Evolutionary conservation across 306 rosid genomes (phyloP).

Genomic region (Rubus idaeus): DNA sequence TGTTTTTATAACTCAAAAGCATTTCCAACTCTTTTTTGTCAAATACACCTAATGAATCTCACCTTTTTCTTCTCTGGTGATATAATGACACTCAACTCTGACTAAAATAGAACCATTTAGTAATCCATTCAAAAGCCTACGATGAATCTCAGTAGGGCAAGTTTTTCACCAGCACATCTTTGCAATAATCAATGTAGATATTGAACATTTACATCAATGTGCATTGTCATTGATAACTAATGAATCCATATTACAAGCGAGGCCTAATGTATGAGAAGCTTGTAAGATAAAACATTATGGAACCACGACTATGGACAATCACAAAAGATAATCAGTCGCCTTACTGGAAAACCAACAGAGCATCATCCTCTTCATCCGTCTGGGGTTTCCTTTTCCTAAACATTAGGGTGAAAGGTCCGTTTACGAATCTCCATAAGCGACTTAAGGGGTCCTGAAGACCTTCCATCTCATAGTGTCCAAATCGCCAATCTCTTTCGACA

Average conservation of each 20-base stretch:
- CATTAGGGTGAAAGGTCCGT: slow-evolving; percentile 38
- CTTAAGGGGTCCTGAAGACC: slow-evolving; percentile 81
- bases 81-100: neutral
- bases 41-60: neutral
- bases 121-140: neutral
- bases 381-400: slow-evolving; percentile 40
- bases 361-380: slow-evolving; percentile 35
- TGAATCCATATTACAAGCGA: neutral
- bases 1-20: no score
- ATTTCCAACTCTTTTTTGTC: no score
- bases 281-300: neutral
- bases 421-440: slow-evolving; percentile 55
- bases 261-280: neutral
- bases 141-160: neutral
- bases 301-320: neutral
- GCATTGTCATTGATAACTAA: neutral
- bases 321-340: neutral
- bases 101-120: neutral
- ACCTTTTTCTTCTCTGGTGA: neutral
- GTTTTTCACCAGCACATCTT: neutral
- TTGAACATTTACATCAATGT: neutral
- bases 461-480: slow-evolving; percentile 94
- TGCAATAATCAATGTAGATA: neutral
- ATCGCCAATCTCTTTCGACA: slow-evolving; percentile 84
- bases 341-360: slow-evolving; percentile 43